phyloP scores from a whole-genome alignment of 495 filamentous ascomycete genomes.

The Penicillium ochrochloron region DNA sequence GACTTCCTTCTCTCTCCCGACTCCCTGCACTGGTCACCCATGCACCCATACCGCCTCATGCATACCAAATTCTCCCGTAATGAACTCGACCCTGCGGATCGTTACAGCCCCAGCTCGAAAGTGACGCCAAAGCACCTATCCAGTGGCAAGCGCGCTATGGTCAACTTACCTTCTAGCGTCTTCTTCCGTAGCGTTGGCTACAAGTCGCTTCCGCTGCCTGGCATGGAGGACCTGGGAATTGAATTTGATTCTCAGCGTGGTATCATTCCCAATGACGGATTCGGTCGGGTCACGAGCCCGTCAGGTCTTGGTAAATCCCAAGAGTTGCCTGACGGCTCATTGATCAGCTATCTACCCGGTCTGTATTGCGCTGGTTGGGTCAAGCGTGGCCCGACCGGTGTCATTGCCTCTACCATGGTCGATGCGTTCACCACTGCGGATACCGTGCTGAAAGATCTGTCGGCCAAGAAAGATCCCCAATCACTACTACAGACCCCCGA shows the following conservation, averaged over 20 bases:
- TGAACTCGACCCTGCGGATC: constrained; percentile 49
- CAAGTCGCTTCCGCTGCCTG: constrained; percentile 74
- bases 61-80: constrained; percentile 72
- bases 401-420: constrained; percentile 95
- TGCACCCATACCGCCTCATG: constrained; percentile 52
- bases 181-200: constrained; percentile 95
- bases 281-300: constrained; percentile 68
- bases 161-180: constrained; percentile 59
- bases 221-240: constrained; percentile 75
- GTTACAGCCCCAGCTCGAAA: constrained; percentile 50
- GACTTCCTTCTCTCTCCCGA: constrained; percentile 80
- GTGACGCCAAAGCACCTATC: constrained; percentile 43
- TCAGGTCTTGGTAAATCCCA: constrained; percentile 28
- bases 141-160: constrained; percentile 51
- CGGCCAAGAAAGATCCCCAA: constrained; percentile 28
- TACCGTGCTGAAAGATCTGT: constrained; percentile 75
- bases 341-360: constrained; percentile 66
- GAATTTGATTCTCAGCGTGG: constrained; percentile 75
- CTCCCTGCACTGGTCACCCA: constrained; percentile 60
- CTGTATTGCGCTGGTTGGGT: constrained; percentile 97
- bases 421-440: constrained; percentile 92
- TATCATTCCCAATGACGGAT: constrained; percentile 82
- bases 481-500: constrained; percentile 53
- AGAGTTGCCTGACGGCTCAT: constrained; percentile 40
- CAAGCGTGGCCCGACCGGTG: constrained; percentile 91